These are phyloP conservation scores for Picea glauca DNA, from an alignment of 75 land plant genomes.

Conservation along the genomic window DNA sequence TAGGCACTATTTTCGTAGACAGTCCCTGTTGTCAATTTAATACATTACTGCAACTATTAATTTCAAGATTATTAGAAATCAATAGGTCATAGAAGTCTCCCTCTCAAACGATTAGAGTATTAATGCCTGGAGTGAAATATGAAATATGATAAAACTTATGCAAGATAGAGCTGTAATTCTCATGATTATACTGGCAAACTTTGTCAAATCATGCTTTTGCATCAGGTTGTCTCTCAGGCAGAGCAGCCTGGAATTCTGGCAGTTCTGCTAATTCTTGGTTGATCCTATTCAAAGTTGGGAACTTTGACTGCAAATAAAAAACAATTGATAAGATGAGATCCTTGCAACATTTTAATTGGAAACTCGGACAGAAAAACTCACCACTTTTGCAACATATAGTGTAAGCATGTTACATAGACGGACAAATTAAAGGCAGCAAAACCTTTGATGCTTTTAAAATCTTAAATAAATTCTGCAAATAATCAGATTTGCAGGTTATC, in stretches of 20 bases:
- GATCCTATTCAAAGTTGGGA: constrained; percentile 42
- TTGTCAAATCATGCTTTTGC: neutral
- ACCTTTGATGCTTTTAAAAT: too few relatives aligned
- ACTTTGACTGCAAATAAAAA: constrained; percentile 40
- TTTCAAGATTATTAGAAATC: neutral
- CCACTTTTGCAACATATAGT: neutral
- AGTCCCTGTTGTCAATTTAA: neutral
- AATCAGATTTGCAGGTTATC: too few relatives aligned
- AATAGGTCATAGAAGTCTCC: neutral
- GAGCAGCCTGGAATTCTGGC: constrained; percentile 51
- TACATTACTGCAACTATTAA: neutral
- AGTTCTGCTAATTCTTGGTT: constrained; percentile 41
- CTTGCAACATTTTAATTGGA: neutral
- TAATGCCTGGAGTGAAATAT: too few relatives aligned
- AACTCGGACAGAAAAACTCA: neutral
- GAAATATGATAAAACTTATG: too few relatives aligned
- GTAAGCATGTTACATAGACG: too few relatives aligned
- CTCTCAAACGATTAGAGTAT: neutral
- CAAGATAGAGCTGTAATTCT: too few relatives aligned
- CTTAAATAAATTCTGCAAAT: too few relatives aligned
- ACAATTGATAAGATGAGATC: neutral
- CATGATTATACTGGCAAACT: neutral
- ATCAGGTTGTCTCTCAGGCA: constrained; percentile 66
- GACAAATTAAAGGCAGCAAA: too few relatives aligned
- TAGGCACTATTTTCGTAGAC: neutral